Conservation (phyloP, 306 rosid species). For the Pyrus bretschneideri region DNA sequence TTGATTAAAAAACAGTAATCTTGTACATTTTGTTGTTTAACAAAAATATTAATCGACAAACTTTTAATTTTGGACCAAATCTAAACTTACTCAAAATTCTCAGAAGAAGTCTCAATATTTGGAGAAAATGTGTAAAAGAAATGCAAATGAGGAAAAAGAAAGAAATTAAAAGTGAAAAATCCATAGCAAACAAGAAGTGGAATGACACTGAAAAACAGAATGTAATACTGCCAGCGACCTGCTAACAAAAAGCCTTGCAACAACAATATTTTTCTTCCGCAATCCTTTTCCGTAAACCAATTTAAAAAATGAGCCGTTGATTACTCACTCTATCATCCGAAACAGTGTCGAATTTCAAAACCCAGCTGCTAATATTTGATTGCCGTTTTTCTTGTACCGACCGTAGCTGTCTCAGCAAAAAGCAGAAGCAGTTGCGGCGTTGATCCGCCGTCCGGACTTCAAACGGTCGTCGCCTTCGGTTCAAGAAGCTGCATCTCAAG, state of each 20-base stretch:
- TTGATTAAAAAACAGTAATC: too few relatives aligned
- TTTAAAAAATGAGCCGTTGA: not conserved
- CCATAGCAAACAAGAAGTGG: too few relatives aligned
- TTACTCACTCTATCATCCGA: not conserved
- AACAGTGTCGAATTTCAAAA: slow-evolving; percentile 37
- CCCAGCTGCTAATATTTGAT: slow-evolving; percentile 36
- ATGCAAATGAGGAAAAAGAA: not conserved
- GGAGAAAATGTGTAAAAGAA: not conserved
- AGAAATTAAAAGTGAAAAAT: not conserved
- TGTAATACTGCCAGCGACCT: not conserved
- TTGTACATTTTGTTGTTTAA: too few relatives aligned
- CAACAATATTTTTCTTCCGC: not conserved
- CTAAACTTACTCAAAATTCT: too few relatives aligned
- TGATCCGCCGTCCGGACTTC: slow-evolving; percentile 63
- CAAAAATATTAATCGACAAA: too few relatives aligned
- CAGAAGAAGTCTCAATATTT: too few relatives aligned
- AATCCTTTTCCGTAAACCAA: not conserved
- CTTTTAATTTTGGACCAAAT: too few relatives aligned
- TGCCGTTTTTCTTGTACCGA: slow-evolving; percentile 21
- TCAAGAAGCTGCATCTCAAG: slow-evolving; percentile 73
- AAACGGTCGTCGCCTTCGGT: slow-evolving; percentile 51
- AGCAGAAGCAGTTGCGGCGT: slow-evolving; percentile 42
- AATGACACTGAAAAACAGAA: not conserved
- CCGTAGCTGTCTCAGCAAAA: slow-evolving; percentile 23
- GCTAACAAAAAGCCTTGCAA: not conserved